phyloP scores from a whole-genome alignment of 2,329 filamentous ascomycete species.

The Harringtonia aguacate region DNA sequence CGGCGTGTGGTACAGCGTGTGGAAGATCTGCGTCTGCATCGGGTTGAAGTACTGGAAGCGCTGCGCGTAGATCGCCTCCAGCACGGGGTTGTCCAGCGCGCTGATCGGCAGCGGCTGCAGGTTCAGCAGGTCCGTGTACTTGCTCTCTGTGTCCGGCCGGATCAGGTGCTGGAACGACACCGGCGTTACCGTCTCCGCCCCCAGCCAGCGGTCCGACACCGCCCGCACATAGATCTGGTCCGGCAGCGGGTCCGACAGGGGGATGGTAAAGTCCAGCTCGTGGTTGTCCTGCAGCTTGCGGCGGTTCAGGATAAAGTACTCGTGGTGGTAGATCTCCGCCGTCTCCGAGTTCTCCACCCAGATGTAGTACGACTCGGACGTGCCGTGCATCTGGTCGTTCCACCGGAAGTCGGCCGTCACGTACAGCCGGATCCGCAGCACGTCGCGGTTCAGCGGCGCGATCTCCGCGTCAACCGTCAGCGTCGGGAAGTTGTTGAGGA shows the following conservation, averaged over 20 bases:
- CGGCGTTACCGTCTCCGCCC: slow-evolving; percentile 88
- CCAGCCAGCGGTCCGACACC: slow-evolving; percentile 92
- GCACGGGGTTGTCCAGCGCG: slow-evolving; percentile 72
- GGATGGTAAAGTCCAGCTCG: slow-evolving; percentile 95
- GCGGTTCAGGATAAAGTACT: slow-evolving; percentile 87
- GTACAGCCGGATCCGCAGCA: slow-evolving; percentile 79
- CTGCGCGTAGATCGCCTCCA: slow-evolving; percentile 82
- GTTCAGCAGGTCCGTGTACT: slow-evolving; percentile 89
- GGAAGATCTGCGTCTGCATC: slow-evolving; percentile 98
- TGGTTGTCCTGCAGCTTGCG: slow-evolving; percentile 93
- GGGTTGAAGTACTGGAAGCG: slow-evolving; percentile 97
- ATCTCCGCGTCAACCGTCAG: slow-evolving; percentile 87
- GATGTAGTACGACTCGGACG: slow-evolving; percentile 93
- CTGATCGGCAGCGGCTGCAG: slow-evolving; percentile 81
- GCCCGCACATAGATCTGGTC: slow-evolving; percentile 93
- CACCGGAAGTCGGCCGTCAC: slow-evolving; percentile 85
- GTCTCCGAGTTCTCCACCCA: slow-evolving; percentile 99
- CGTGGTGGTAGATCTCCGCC: slow-evolving; percentile 94
- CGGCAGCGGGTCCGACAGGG: slow-evolving; percentile 82
- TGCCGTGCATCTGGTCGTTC: slow-evolving; percentile 90
- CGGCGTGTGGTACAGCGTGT: slow-evolving; percentile 85
- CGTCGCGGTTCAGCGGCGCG: slow-evolving; percentile 87
- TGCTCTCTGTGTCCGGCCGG: slow-evolving; percentile 90
- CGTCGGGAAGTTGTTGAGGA: slow-evolving; percentile 87
- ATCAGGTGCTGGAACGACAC: slow-evolving; percentile 98